Base-by-base conservation (phyloP, 495 filamentous ascomycete species). In the Cercophora scortea region DNA sequence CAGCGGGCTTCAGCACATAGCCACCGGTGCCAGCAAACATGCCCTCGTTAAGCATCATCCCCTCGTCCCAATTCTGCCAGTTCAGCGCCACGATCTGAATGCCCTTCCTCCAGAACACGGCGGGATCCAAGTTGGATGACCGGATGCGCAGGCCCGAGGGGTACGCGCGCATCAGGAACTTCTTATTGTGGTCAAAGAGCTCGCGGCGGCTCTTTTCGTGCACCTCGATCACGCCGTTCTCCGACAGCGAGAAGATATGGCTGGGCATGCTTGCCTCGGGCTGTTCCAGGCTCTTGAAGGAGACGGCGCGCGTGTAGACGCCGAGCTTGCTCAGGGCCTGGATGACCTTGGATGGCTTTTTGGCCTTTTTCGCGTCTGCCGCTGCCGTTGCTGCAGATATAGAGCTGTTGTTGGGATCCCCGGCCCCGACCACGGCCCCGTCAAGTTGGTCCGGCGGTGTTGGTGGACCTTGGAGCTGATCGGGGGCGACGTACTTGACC, bases 31-130 rank as follows among this genome's bases (percentile, higher is more conserved):
- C 85, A 4, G 78, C 76, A 63, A 97, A 97, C 89, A 96, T 92
- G 51, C 81, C 92, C 60, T 90, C 82, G 61, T 96, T 96, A 1
- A 96, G 79, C 92, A 96, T 96, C 86, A 89, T 94, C 11, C 89
- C 91, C 51, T 85, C 83, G 61, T 96, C 92, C 61, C 83, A 82
- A 50, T 83, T 85, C 60, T 97, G 92, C 91, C 92, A 97, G 68
- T 96, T 97, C 40, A 96, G 74, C 2, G 92, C 92, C 0, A 94
- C 89, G 42, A 96, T 84, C 70, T 97, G 92, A 4, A 93, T 87
- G 9, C 92, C 92, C 53, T 87, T 84, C 3, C 87, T 75, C 92
- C 92, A 96, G 73, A 89, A 91, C 34, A 82, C 71, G 1, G 79
- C 76, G 1, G 92, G 90, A 58, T 96, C 88, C 9, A 89, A 77